Evolutionary conservation across 2,329 filamentous ascomycete genomes (phyloP).

Genomic region (Cladosporium sp.): DNA sequence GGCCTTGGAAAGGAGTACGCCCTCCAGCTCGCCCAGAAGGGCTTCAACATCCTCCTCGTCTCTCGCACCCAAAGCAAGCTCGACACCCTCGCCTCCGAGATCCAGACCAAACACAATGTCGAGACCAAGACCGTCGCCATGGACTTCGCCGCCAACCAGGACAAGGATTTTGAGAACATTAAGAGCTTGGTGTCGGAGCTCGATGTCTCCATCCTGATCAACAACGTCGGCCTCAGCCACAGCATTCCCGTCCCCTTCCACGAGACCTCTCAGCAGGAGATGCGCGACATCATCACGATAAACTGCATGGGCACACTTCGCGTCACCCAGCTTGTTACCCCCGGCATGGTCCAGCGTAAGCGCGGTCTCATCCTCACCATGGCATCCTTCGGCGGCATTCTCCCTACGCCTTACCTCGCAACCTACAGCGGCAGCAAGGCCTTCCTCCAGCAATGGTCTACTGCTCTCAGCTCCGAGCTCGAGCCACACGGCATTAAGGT

Average conservation of each 20-base stretch:
- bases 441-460: conserved; percentile 96
- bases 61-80: conserved; percentile 96
- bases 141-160: conserved; percentile 81
- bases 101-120: conserved; percentile 66
- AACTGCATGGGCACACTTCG: conserved; percentile 90
- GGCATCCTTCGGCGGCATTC: conserved; percentile 92
- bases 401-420: conserved; percentile 86
- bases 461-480: conserved; percentile 77
- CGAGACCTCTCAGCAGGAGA: conserved; percentile 72
- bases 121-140: conserved; percentile 79
- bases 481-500: conserved; percentile 77
- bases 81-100: conserved; percentile 68
- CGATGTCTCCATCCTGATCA: conserved; percentile 84
- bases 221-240: conserved; percentile 96
- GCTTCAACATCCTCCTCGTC: conserved; percentile 92
- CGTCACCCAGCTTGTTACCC: conserved; percentile 79
- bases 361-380: conserved; percentile 91
- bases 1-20: conserved; percentile 97
- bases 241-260: conserved; percentile 87
- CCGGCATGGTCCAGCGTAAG: conserved; percentile 78
- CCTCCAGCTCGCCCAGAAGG: conserved; percentile 80
- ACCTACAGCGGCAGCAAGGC: conserved; percentile 98
- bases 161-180: conserved; percentile 74
- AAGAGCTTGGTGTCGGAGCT: conserved; percentile 58
- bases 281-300: conserved; percentile 88